phyloP scores from a whole-genome alignment of 106 monocot species.

The Cymbidium sinense region DNA sequence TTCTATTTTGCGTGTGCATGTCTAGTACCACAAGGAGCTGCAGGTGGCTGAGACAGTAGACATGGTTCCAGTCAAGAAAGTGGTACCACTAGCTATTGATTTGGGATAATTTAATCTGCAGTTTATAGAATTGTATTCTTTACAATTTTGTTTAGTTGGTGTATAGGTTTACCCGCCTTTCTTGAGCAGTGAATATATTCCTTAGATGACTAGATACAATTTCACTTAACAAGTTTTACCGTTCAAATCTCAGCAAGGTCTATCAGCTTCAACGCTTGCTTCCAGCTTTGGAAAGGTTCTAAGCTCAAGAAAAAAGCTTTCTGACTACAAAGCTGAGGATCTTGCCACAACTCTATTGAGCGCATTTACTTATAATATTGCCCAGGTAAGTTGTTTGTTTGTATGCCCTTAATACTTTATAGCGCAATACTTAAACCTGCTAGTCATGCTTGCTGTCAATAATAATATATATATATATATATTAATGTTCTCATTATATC shows the following conservation, averaged over 20 bases:
- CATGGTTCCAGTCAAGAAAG: neutral
- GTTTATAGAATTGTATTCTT: neutral
- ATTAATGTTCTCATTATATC: neutral
- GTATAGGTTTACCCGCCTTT: neutral
- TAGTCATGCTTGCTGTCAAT: neutral
- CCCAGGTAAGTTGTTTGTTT: constrained; percentile 36
- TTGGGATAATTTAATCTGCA: neutral
- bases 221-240: neutral
- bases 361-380: constrained; percentile 78
- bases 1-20: neutral
- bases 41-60: neutral
- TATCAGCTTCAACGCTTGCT: constrained; percentile 75
- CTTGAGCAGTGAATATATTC: neutral
- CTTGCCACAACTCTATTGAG: constrained; percentile 63
- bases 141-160: neutral
- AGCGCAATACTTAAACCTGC: neutral
- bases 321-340: constrained; percentile 69
- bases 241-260: constrained; percentile 45
- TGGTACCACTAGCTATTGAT: neutral
- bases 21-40: neutral
- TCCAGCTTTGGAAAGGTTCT: constrained; percentile 78
- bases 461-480: neutral
- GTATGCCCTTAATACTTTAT: constrained; percentile 6
- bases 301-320: constrained; percentile 41
- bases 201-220: neutral